phyloP scores from a whole-genome alignment of 2,329 filamentous ascomycete species.

The Rhytidhysteron rufulum region DNA sequence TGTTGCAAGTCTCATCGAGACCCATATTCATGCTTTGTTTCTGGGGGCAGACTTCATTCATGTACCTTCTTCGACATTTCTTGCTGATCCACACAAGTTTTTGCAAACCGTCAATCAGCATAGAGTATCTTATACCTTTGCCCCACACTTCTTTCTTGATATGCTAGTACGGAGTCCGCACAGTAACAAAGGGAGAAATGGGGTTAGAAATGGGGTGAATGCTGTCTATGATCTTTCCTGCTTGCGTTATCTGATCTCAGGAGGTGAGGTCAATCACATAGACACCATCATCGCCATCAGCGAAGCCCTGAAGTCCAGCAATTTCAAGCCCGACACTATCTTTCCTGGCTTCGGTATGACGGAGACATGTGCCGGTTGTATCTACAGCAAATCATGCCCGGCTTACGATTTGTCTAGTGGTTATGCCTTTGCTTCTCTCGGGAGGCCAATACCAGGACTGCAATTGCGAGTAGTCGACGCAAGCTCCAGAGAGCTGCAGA shows the following conservation, averaged over 20 bases:
- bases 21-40: conserved; percentile 49
- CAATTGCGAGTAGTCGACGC: conserved; percentile 37
- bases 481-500: conserved; percentile 4
- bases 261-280: conserved; percentile 45
- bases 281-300: conserved; percentile 25
- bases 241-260: conserved; percentile 36
- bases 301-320: conserved; percentile 23
- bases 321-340: conserved; percentile 20
- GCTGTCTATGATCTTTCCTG: conserved; percentile 21
- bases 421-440: conserved; percentile 36
- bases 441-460: conserved; percentile 36
- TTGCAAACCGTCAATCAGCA: conserved; percentile 39
- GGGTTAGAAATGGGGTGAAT: no score
- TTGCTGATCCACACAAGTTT: conserved; percentile 38
- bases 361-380: conserved; percentile 51
- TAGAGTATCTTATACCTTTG: conserved; percentile 44
- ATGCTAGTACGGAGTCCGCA: conserved; percentile 9
- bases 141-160: conserved; percentile 42
- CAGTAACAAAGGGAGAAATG: neutral
- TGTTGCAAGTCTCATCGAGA: conserved; percentile 50
- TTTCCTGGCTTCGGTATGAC: conserved; percentile 49
- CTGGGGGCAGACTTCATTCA: conserved; percentile 45
- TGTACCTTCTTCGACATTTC: conserved; percentile 38
- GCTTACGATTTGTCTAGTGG: conserved; percentile 31
- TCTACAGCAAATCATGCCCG: conserved; percentile 43